Conservation (phyloP, 768 basidiomycete genomes). For the Russula olivacea region DNA sequence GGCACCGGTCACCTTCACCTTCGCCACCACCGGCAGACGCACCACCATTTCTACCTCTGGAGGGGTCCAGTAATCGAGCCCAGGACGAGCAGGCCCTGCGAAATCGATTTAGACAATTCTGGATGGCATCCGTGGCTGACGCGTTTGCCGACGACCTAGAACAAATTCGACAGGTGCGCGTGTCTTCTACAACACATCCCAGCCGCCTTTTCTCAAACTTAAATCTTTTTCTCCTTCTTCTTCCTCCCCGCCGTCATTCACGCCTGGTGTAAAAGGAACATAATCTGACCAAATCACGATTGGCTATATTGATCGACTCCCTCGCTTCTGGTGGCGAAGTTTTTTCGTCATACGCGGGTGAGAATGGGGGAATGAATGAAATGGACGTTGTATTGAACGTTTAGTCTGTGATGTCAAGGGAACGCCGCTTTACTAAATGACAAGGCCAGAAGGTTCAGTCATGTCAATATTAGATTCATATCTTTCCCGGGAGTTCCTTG, state of each 20-base stretch:
- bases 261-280: constrained; percentile 44
- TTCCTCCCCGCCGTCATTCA: constrained; percentile 25
- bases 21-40: constrained; percentile 35
- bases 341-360: constrained; percentile 38
- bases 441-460: neutral
- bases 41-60: constrained; percentile 51
- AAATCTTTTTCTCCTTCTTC: too few species aligned
- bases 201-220: neutral
- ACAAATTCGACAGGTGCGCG: constrained; percentile 66
- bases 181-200: neutral
- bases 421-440: neutral
- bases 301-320: constrained; percentile 75
- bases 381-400: constrained; percentile 65
- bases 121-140: constrained; percentile 80
- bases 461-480: neutral
- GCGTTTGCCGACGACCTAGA: constrained; percentile 83
- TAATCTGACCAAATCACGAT: constrained; percentile 57
- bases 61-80: constrained; percentile 30
- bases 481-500: too few species aligned
- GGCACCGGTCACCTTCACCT: constrained; percentile 30
- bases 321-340: constrained; percentile 74
- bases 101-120: constrained; percentile 72
- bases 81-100: constrained; percentile 51
- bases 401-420: neutral
- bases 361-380: constrained; percentile 46